Evolutionary conservation across 768 basidiomycete genomes (phyloP).

Genomic region (Exsudoporus frostii): DNA sequence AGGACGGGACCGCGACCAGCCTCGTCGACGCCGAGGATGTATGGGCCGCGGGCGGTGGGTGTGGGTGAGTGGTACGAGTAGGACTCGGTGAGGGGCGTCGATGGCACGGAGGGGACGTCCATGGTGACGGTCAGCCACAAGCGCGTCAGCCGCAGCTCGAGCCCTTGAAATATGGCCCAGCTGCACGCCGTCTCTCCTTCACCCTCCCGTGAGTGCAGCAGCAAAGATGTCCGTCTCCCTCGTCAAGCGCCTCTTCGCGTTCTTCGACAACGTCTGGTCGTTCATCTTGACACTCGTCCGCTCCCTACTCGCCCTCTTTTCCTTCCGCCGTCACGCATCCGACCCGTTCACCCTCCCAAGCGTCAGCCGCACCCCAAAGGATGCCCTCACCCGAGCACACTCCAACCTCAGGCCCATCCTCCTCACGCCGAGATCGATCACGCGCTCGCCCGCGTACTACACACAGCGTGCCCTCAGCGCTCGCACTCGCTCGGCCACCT

Average conservation of each 20-base stretch:
- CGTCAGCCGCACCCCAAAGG: not conserved
- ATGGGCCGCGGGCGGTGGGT: slow-evolving; percentile 70
- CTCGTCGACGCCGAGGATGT: slow-evolving; percentile 98
- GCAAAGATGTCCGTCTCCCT: slow-evolving; percentile 11
- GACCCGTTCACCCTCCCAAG: slow-evolving; percentile 12
- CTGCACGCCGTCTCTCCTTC: not conserved
- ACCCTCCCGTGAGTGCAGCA: not conserved
- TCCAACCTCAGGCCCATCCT: slow-evolving; percentile 20
- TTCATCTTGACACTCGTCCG: slow-evolving; percentile 28
- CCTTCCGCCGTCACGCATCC: slow-evolving; percentile 5
- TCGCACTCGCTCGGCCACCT: slow-evolving; percentile 10
- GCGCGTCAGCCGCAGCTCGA: slow-evolving; percentile 4
- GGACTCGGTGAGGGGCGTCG: slow-evolving; percentile 57
- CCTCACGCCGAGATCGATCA: slow-evolving; percentile 15
- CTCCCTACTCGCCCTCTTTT: slow-evolving; percentile 24
- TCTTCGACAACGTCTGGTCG: slow-evolving; percentile 22
- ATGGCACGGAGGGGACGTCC: slow-evolving; percentile 55
- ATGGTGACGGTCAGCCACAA: slow-evolving; percentile 8
- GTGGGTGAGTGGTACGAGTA: slow-evolving; percentile 76
- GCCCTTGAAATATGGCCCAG: slow-evolving; percentile 2
- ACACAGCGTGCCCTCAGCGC: slow-evolving; percentile 3
- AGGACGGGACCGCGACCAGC: slow-evolving; percentile 95
- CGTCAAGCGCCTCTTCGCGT: slow-evolving; percentile 9
- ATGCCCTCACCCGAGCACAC: slow-evolving; percentile 12
- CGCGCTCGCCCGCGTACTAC: not conserved